A percentile compares a stretch with the other conserved stretches of the same genome.
Conservation (phyloP, 140 eudicot genomes). For the Ambrosia hybrid region DNA sequence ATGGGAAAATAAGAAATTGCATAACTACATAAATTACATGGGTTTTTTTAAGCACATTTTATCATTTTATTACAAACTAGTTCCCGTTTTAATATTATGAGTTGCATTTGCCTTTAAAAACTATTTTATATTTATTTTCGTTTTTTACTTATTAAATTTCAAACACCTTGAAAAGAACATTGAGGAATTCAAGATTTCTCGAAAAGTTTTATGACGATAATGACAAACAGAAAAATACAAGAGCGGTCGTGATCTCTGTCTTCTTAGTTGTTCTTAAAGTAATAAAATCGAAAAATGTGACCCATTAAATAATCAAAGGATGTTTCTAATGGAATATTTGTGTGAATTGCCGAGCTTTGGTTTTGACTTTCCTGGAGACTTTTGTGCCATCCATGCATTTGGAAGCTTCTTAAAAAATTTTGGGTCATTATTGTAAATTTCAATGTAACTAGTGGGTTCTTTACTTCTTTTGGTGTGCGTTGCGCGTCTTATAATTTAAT, state of each 20-base stretch:
- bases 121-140: too few species aligned
- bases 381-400: slow-evolving; percentile 16
- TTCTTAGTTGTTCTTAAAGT: slow-evolving; percentile 1
- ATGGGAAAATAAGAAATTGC: too few species aligned
- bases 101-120: too few species aligned
- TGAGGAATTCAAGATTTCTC: slow-evolving; percentile 23
- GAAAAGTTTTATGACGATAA: neutral
- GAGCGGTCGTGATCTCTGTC: slow-evolving; percentile 32
- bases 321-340: slow-evolving; percentile 39
- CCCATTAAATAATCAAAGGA: slow-evolving; percentile 26
- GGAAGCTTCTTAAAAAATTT: slow-evolving; percentile 19
- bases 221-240: slow-evolving; percentile 38
- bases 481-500: too few species aligned
- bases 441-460: neutral
- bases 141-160: neutral
- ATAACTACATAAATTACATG: too few species aligned
- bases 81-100: too few species aligned
- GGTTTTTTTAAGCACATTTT: too few species aligned
- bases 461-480: too few species aligned
- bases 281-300: slow-evolving; percentile 24
- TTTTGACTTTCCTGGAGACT: slow-evolving; percentile 20
- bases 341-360: slow-evolving; percentile 32
- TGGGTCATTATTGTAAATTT: neutral
- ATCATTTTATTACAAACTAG: too few species aligned
- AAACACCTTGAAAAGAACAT: slow-evolving; percentile 17